Evolutionary conservation across 495 filamentous ascomycete genomes (phyloP), one percentile per base, ranked within the genome.

Genomic region (Lepraria neglecta): DNA sequence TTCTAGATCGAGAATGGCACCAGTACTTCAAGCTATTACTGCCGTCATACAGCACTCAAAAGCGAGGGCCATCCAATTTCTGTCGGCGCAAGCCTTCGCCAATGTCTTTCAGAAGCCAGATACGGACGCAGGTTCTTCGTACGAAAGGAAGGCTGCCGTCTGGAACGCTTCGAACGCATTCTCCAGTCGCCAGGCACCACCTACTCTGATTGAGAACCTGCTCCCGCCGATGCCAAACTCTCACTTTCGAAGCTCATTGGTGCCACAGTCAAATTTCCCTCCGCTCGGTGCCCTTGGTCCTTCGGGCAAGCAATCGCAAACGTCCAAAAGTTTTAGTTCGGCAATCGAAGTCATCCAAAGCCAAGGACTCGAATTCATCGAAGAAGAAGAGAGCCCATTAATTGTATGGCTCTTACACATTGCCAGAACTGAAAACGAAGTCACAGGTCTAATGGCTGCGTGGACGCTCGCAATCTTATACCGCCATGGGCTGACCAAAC

Each of bases 381-480:
- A 87, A 47, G 84, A 90, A 9, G 80, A 85, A 17, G 92, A 96
- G 65, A 95, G 83, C 61, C 82, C 87, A 21, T 72, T 97, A 12
- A 80, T 95, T 45, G 84, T 86, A 12, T 97, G 91, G 88, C 82
- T 98, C 14, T 80, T 97, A 31, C 77, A 83, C 58, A 70, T 90
- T 15, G 78, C 87, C 30, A 80, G 90, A 64, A 81, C 81, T 14
- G 80, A 83, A 54, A 73, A 73, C 48, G 85, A 84, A 9, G 75
- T 86, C 66, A 80, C 83, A 35, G 82, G 89, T 30, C 72, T 96
- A 55, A 86, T 87, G 80, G 88, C 95, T n/a, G 83, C 87, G 19
- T 86, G 85, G 46, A 76, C 96, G 3, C 77, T 96, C 43, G 84
- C 88, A 3, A 84, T 83, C n/a, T 75, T 95, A 7, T 90, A 85